phyloP scores from a whole-genome alignment of 2,329 filamentous ascomycete genomes.

The Gnomoniopsis sp. region DNA sequence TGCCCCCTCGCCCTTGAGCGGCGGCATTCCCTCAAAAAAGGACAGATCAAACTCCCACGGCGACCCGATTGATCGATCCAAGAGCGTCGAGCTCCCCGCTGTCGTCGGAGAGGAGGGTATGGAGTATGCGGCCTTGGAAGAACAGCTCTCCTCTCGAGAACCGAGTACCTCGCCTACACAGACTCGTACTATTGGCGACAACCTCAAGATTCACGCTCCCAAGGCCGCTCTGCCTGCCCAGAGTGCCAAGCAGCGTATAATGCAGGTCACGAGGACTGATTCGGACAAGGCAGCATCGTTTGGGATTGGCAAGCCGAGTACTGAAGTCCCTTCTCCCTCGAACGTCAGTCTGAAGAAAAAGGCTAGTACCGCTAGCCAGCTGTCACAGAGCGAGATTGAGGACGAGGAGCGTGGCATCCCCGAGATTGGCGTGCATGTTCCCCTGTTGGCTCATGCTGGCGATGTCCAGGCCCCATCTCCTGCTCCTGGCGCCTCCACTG shows the following conservation, averaged over 20 bases:
- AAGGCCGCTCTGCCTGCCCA: constrained; percentile 79
- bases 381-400: constrained; percentile 49
- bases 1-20: constrained; percentile 82
- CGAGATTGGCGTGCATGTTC: constrained; percentile 87
- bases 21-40: constrained; percentile 50
- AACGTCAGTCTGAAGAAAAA: constrained; percentile 59
- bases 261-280: constrained; percentile 84
- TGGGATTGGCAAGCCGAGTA: constrained; percentile 69
- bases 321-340: constrained; percentile 44
- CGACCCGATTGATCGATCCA: constrained; percentile 56
- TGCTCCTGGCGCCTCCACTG: constrained; percentile 46
- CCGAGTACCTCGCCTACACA: constrained; percentile 57
- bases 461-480: constrained; percentile 96
- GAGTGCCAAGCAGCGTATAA: constrained; percentile 80
- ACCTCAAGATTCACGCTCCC: constrained; percentile 84
- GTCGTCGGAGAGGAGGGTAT: constrained; percentile 79
- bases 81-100: constrained; percentile 78
- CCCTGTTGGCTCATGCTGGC: constrained; percentile 88
- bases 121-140: constrained; percentile 69
- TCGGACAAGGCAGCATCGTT: constrained; percentile 83
- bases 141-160: constrained; percentile 44
- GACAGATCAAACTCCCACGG: constrained; percentile 33
- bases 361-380: constrained; percentile 51
- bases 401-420: constrained; percentile 87
- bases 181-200: constrained; percentile 73